A percentile compares a stretch with the other conserved stretches of the same genome.
These are phyloP conservation scores for Phytopythium oedochilum DNA, from an alignment of 352 stramenopile species.

Conservation along the genomic window DNA sequence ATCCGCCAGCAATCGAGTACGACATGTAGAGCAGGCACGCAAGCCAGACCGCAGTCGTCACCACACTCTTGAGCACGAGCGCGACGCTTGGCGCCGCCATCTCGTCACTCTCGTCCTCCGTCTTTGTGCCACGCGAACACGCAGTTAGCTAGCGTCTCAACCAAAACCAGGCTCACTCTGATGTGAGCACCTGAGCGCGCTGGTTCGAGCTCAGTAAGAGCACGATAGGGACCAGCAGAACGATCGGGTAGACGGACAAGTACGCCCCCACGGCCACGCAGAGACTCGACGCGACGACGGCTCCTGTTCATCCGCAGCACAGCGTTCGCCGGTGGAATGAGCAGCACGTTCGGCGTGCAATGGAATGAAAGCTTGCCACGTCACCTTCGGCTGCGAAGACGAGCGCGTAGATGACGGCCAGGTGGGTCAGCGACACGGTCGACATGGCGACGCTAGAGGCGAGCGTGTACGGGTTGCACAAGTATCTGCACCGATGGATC, in stretches of 20 bases:
- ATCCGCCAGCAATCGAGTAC: slow-evolving; percentile 40
- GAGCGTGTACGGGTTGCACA: slow-evolving; percentile 81
- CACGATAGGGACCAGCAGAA: slow-evolving; percentile 53
- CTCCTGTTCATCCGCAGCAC: slow-evolving; percentile 25
- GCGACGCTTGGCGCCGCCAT: background rate
- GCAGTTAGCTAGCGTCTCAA: no score
- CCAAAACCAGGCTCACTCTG: no score
- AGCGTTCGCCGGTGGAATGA: background rate
- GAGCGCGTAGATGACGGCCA: slow-evolving; percentile 59
- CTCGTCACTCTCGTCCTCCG: background rate
- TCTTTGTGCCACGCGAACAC: background rate
- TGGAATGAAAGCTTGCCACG: no score
- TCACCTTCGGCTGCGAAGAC: slow-evolving; percentile 64
- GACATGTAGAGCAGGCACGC: slow-evolving; percentile 49
- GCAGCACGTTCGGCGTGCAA: no score
- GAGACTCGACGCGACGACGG: slow-evolving; percentile 34
- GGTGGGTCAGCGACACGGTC: slow-evolving; percentile 62
- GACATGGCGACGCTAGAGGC: slow-evolving; percentile 65
- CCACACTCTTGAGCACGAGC: slow-evolving; percentile 14
- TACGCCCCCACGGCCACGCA: slow-evolving; percentile 63
- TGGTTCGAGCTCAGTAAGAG: slow-evolving; percentile 33
- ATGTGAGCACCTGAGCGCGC: slow-evolving; percentile 10
- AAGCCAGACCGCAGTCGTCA: slow-evolving; percentile 19
- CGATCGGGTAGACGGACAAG: slow-evolving; percentile 66
- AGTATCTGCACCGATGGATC: no score